A percentile compares a stretch with the other conserved stretches of the same genome.
phyloP scores from a whole-genome alignment of 352 stramenopile genomes.

The Stephanocyclus meneghinianus region DNA sequence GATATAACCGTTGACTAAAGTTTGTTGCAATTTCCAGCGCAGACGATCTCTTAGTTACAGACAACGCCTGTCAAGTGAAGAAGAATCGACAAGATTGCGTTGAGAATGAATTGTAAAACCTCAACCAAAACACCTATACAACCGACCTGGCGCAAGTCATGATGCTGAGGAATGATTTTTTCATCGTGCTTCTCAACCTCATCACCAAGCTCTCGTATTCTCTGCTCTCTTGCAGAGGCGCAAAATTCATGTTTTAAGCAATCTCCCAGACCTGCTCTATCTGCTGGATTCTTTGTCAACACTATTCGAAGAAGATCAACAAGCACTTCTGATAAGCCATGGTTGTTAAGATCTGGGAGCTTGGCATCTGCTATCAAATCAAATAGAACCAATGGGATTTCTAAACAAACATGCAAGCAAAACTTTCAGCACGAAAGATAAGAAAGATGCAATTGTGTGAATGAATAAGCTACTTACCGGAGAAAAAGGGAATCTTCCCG shows the following conservation, averaged over 20 bases:
- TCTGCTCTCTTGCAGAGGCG: slow-evolving; percentile 42
- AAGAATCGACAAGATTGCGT: background rate
- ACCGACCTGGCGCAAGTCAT: slow-evolving; percentile 12
- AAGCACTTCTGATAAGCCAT: slow-evolving; percentile 56
- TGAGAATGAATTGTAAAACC: background rate
- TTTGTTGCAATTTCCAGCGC: background rate
- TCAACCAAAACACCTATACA: background rate
- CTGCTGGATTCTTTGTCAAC: slow-evolving; percentile 62
- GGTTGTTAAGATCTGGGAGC: slow-evolving; percentile 50
- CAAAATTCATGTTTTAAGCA: slow-evolving; percentile 71
- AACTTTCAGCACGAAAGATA: background rate
- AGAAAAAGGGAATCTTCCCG: slow-evolving; percentile 89
- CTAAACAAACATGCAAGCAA: slow-evolving; percentile 16
- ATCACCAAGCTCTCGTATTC: slow-evolving; percentile 35
- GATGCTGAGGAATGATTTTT: slow-evolving; percentile 1
- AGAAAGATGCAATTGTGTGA: too few relatives aligned
- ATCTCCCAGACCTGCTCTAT: slow-evolving; percentile 65
- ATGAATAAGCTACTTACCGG: slow-evolving; percentile 11
- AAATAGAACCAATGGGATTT: slow-evolving; percentile 89
- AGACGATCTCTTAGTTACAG: background rate
- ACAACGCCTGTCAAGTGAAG: background rate
- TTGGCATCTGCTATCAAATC: slow-evolving; percentile 83
- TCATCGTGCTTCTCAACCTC: slow-evolving; percentile 9
- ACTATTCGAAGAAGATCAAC: slow-evolving; percentile 59
- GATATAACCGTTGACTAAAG: slow-evolving; percentile 1